phyloP scores from a whole-genome alignment of 192 early-diverging fungal species.

The Dissophora globulifera region DNA sequence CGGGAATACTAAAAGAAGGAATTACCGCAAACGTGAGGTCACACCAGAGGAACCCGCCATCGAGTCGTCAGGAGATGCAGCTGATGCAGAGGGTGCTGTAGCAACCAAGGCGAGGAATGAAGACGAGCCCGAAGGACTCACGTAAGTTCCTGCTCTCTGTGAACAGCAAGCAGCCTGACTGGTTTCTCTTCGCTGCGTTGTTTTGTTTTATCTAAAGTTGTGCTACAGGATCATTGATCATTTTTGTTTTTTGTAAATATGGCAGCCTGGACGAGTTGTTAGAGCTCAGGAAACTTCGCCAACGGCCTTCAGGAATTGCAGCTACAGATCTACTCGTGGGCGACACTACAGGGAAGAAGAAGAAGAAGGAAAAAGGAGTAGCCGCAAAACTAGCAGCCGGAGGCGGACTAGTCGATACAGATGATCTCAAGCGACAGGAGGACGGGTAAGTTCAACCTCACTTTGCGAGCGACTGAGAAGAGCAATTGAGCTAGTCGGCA shows the following conservation, averaged over 20 bases:
- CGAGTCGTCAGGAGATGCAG: neutral
- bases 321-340: conserved; percentile 65
- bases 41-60: conserved; percentile 25
- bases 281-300: conserved; percentile 68
- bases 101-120: conserved; percentile 7
- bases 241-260: neutral
- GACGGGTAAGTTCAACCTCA: conserved; percentile 14
- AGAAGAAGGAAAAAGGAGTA: conserved; percentile 58
- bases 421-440: conserved; percentile 49
- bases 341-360: conserved; percentile 60
- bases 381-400: conserved; percentile 66
- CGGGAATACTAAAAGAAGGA: conserved; percentile 30
- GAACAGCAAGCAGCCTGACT: neutral
- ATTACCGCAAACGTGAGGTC: conserved; percentile 41
- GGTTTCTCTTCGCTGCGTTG: too few relatives aligned
- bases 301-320: conserved; percentile 66
- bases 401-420: conserved; percentile 64
- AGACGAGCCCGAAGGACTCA: conserved; percentile 36
- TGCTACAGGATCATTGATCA: too few relatives aligned
- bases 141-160: conserved; percentile 6
- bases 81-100: neutral
- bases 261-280: conserved; percentile 63
- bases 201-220: too few relatives aligned
- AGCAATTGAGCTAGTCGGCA: too few relatives aligned
- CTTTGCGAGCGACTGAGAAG: too few relatives aligned